Evolutionary conservation across 2,329 filamentous ascomycete genomes (phyloP), one percentile per base, ranked within the genome.

Genomic region (Coniochaeta sp.): DNA sequence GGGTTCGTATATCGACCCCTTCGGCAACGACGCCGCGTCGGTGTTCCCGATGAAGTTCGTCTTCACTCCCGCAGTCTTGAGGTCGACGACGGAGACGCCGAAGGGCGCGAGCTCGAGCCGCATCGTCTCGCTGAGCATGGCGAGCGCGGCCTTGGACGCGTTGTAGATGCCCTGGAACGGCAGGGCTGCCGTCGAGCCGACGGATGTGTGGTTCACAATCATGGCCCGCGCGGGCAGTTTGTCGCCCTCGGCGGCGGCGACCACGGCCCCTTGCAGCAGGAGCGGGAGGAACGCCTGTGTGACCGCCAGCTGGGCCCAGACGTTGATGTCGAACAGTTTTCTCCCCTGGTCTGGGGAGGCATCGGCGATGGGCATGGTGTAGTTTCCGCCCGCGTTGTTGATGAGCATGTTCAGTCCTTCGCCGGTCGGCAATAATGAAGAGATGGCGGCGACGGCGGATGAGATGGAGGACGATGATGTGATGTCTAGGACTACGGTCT

Each of bases 351-450:
- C 55, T 6, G 68, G 22, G 12, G 61, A 54, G n/a, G 60, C 57
- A 52, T 72, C 69, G 16, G 67, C 52, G 0, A 69, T 51, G 10
- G 68, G 65, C 55, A 65, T 60, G 3, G 55, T 50, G 48, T 62
- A 62, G 33, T 62, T 63, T 35, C 60, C 56, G 13, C 66, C 72
- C 1, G 73, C 69, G 57, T 74, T 73, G 57, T 75, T 74, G 54
- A 75, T 61, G n/a, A 76, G 64, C 32, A 74, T 65, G 53, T 75
- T 69, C 12, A 76, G 58, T 18, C 59, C 65, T 16, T 67, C 67
- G 32, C 63, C 68, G 0, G 70, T 69, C 1, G 49, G 48, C 16
- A 56, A 38, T 9, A 63, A 58, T 9, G 54, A 51, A 3, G 60
- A 52, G 33, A 76, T 63, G 14, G 59, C 53, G 4, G 59, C 59